phyloP scores from a whole-genome alignment of 176 grass and related monocot genomes.

The Carex scoparia region DNA sequence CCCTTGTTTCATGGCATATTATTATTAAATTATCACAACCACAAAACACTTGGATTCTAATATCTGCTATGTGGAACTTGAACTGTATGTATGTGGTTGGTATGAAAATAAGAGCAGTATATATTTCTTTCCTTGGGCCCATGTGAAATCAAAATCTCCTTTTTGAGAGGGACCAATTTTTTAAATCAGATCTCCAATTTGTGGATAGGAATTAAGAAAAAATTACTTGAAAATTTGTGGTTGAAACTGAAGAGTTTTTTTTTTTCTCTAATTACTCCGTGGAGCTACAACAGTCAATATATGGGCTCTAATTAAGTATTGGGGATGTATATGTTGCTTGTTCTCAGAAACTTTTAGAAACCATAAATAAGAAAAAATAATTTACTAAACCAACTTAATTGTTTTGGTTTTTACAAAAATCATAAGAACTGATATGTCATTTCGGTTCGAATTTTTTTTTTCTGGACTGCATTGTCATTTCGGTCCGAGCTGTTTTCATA shows the following conservation, averaged over 20 bases:
- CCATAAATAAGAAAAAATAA: too few relatives aligned
- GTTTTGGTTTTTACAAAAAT: too few relatives aligned
- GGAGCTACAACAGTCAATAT: not conserved
- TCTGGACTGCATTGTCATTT: too few relatives aligned
- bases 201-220: slow-evolving; percentile 12
- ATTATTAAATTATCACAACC: slow-evolving; percentile 13
- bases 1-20: not conserved
- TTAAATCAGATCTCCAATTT: slow-evolving; percentile 13
- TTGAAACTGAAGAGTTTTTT: not conserved
- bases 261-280: not conserved
- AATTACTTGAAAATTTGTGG: not conserved
- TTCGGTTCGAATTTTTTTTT: too few relatives aligned
- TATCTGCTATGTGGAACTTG: slow-evolving; percentile 1
- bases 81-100: slow-evolving; percentile 13
- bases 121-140: slow-evolving; percentile 21
- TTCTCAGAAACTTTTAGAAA: not conserved
- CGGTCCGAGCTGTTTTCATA: too few relatives aligned
- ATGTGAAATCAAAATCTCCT: slow-evolving; percentile 9
- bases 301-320: not conserved
- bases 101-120: not conserved
- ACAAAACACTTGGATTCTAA: slow-evolving; percentile 20
- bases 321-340: not conserved
- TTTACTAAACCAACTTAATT: too few relatives aligned
- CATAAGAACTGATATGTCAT: too few relatives aligned
- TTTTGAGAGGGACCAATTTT: not conserved